Base-by-base conservation (phyloP, 2,329 filamentous ascomycete genomes). In the Penicillium brevicompactum region DNA sequence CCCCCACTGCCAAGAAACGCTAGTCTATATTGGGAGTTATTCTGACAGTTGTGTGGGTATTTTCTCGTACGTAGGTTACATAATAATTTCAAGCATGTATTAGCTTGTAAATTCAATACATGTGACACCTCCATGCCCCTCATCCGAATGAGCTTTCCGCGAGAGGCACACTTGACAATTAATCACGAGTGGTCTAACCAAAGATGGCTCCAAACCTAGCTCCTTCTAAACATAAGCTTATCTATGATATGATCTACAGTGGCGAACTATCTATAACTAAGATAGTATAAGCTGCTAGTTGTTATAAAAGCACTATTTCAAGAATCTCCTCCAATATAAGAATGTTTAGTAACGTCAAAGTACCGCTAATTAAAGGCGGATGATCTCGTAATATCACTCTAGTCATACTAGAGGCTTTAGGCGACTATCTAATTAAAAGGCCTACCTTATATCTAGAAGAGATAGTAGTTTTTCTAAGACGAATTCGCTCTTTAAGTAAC, bases 131-230 rank as follows among this genome's bases (percentile, higher is more conserved):
- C 24, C n/a, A 46, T 32, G n/a, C 27, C 43, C 43, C 27, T 31
- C 43, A 1, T n/a, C 16, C 37, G 27, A 40, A 40, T 4, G 31
- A 48, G 8, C 22, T 16, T 49, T 41, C 46, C 46, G 22, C 21
- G 16, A 14, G 37, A 49, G 6, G 46, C 34, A 2, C 10, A 30
- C n/a, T 42, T 24, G 1, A 49, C 21, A 40, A 49, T 49, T 13
- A 14, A 49, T 24, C 46, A 42, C 46, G 46, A 49, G 46, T 49
- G 46, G 46, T 49, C 14, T 14, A 42, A 30, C 31, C 37, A 41
- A 48, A 13, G 37, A 42, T 49, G 47, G 47, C 47, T n/a, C 48
- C 27, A 24, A 50, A 44, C 27, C 38, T 37, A 37, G 48, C 48
- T 5, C 40, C 48, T 43, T 50, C 45, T 3, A 7, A 37, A 5